Evolutionary conservation across 169 alveolate species (phyloP).

Genomic region (Plasmodium ovale): DNA sequence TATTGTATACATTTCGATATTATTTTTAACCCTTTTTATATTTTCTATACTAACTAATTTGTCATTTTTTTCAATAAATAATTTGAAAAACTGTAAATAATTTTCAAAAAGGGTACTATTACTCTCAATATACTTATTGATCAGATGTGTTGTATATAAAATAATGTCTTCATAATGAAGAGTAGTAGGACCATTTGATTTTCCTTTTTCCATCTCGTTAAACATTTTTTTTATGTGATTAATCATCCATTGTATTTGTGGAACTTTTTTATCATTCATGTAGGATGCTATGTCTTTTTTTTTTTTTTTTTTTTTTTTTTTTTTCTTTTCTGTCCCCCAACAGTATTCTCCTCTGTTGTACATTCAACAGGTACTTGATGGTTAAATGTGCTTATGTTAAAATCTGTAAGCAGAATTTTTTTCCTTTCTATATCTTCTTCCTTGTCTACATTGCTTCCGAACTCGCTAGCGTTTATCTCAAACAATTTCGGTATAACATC

Average conservation of each 20-base stretch:
- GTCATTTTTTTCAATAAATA: conserved; percentile 57
- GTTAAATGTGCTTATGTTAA: conserved; percentile 20
- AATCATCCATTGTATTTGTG: conserved; percentile 74
- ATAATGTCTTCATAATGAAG: conserved; percentile 20
- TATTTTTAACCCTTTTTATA: conserved; percentile 22
- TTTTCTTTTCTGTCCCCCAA: conserved; percentile 5
- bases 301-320: conserved; percentile 41
- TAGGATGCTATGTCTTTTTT: conserved; percentile 60
- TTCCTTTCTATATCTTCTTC: neutral
- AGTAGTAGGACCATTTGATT: neutral
- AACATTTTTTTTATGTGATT: conserved; percentile 52
- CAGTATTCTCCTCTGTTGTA: neutral
- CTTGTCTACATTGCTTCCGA: conserved; percentile 1
- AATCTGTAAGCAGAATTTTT: conserved; percentile 4
- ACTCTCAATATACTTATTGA: conserved; percentile 64
- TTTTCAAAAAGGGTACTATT: conserved; percentile 49
- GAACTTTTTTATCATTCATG: conserved; percentile 65
- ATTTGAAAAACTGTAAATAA: conserved; percentile 45
- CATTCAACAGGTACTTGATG: neutral
- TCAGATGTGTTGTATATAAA: neutral
- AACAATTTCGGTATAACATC: conserved; percentile 64
- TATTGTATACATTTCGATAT: conserved; percentile 18
- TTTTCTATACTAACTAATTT: conserved; percentile 18
- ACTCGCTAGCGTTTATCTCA: conserved; percentile 52
- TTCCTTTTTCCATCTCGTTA: conserved; percentile 30